These are phyloP conservation scores for Pythium rhizo-oryzae DNA, from an alignment of 352 stramenopile genomes.

Conservation along the genomic window DNA sequence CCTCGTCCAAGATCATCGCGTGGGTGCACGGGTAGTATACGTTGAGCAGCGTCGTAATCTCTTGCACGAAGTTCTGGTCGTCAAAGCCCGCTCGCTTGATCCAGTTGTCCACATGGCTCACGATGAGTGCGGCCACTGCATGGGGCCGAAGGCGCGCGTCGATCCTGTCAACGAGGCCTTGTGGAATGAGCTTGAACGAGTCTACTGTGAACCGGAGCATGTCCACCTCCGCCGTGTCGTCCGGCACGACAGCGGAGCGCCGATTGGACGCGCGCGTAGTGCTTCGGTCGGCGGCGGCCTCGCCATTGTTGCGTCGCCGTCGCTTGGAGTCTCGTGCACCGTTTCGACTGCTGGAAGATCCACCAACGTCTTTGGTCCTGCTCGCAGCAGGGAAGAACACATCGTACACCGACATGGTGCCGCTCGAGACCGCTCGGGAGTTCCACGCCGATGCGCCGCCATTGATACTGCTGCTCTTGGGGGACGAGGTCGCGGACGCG, in stretches of 20 bases:
- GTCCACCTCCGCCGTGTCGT: conserved; percentile 41
- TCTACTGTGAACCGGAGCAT: conserved; percentile 75
- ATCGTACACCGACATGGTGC: conserved; percentile 55
- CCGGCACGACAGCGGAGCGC: background rate
- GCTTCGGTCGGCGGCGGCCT: background rate
- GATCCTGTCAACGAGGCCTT: conserved; percentile 84
- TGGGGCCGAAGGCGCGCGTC: conserved; percentile 59
- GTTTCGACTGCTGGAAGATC: background rate
- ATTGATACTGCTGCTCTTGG: conserved; percentile 18
- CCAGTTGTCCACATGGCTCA: conserved; percentile 77
- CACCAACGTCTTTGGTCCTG: conserved; percentile 9
- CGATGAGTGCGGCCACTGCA: conserved; percentile 54
- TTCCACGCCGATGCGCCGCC: conserved; percentile 6
- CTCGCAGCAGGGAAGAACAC: conserved; percentile 51
- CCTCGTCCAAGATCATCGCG: conserved; percentile 80
- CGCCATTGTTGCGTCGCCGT: conserved; percentile 21
- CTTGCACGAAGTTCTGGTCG: conserved; percentile 57
- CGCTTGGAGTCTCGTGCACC: conserved; percentile 26
- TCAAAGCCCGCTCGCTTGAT: conserved; percentile 65
- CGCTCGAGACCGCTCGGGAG: conserved; percentile 23
- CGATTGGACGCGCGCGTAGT: conserved; percentile 15
- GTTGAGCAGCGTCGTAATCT: conserved; percentile 70
- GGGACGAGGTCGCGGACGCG: conserved; percentile 1
- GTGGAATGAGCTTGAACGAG: conserved; percentile 71
- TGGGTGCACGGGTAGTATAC: conserved; percentile 86